Percentiles rank a stretch among this genome's conserved stretches.
phyloP scores from a whole-genome alignment of 441 rosid genomes.

The Erodium moschatum region DNA sequence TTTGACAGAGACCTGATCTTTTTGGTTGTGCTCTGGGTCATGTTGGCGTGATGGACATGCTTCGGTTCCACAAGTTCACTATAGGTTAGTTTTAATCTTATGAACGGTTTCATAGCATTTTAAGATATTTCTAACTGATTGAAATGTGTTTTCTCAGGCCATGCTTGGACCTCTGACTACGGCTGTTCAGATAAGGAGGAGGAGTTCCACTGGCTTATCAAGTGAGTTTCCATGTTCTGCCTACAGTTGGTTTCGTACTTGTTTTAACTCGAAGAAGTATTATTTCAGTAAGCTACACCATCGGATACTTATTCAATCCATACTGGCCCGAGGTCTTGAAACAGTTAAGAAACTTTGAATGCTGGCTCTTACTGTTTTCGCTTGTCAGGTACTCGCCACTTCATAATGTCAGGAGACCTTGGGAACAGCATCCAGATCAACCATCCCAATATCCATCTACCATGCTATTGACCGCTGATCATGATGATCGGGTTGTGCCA shows the following conservation, averaged over 20 bases:
- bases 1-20: constrained; percentile 82
- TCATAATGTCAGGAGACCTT: constrained; percentile 82
- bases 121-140: constrained; percentile 10
- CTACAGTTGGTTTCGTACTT: not conserved
- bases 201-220: constrained; percentile 80
- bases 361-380: not conserved
- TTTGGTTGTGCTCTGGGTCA: constrained; percentile 97
- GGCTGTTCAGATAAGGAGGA: constrained; percentile 84
- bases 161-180: constrained; percentile 88
- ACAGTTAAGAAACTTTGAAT: not conserved
- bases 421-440: constrained; percentile 47
- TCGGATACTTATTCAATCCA: not conserved
- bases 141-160: constrained; percentile 39
- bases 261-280: not conserved
- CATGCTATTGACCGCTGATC: constrained; percentile 93
- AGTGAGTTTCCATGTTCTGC: constrained; percentile 37
- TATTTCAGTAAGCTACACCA: not conserved
- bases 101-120: not conserved
- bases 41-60: constrained; percentile 99
- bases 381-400: constrained; percentile 71
- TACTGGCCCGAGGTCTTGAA: constrained; percentile 5
- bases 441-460: constrained; percentile 71
- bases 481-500: constrained; percentile 93
- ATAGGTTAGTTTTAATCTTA: constrained; percentile 43
- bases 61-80: constrained; percentile 91